Evolutionary conservation across 148 eudicot species (phyloP), one percentile per base, ranked within the genome.

Genomic region (Rhododendron williamsianum): DNA sequence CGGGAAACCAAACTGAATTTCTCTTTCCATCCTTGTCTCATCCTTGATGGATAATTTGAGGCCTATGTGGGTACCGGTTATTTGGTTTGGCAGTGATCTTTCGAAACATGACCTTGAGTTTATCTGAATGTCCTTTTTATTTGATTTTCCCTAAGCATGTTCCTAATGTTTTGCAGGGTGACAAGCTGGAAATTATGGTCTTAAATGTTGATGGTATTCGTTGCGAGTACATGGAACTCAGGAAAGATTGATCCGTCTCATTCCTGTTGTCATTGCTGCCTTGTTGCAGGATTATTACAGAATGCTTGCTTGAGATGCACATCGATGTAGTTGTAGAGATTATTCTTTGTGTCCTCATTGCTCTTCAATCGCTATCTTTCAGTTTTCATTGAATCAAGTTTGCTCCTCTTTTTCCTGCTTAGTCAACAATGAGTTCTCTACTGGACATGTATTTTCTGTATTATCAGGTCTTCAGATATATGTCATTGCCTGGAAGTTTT

Each of bases 171-270:
- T 83, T 67, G 63, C 95, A 96, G 98, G 98, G 98, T 81, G 98
- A 96, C 93, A 96, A 92, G 88, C 91, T 96, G 90, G 98, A 96
- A 85, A 88, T 96, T 15, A 86, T 96, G 30, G 87, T 94, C 81
- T 83, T 96, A 86, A 96, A 94, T 89, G 89, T 89, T 67, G 89
- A 89, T 52, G 98, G 98, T 25, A 84, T 92, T 60, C 94, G 92
- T 30, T 91, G 89, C 4, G 97, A 96, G 60, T 92, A 80, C 92
- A 93, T 93, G 95, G 95, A 94, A 2, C 98, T 94, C 85, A 89
- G 98, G 90, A 91, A 85, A 89, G 98, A 96, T 83, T 96, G 87
- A 85, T 81, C 21, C 35, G 25, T 77, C 15, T 23, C 63, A 11
- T 38, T 56, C 43, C 56, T 45, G 54, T 12, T 51, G 36, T 23